Base-by-base conservation (phyloP, 2,329 filamentous ascomycete genomes). In the Leptodontidium sp. region DNA sequence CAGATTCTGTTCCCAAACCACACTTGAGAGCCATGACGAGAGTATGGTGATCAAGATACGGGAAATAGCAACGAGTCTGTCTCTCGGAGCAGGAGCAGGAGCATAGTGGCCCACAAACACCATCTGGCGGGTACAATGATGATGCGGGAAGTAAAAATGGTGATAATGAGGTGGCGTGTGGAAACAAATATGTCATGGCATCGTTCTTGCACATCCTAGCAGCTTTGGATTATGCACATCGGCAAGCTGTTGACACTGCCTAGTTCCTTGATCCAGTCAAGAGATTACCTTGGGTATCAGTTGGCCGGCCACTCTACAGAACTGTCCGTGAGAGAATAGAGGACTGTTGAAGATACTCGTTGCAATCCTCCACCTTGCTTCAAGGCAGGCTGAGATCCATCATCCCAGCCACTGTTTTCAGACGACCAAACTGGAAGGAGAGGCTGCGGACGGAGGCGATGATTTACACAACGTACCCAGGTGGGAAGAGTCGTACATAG, bases 1-100 rank as follows among this genome's bases (percentile, higher is more conserved):
- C 29, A 65, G 59, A 15, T 64, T 63, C 50, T 72, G 52, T 29
- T 72, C 74, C 6, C 62, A 66, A 2, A 64, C 57, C 50, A 70
- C 69, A 4, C 66, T 75, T 11, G 74, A 76, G 67, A 65, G 68
- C 7, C 72, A 76, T 65, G 74, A 74, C 9, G 58, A 64, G 21
- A 72, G 70, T 2, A 73, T 75, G 70, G 70, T 72, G 65, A 63
- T 71, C 15, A 76, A 76, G 62, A 75, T 76, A 40, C 72, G 74
- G 15, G 73, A 76, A 57, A 76, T 76, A 45, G 75, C 74, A 4
- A 68, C 69, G 9, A 74, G 74, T 14, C 67, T 76, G 74, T 14
- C 67, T 76, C 9, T 63, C 75, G 14, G 70, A 74, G 15, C 9
- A 59, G 38, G 43, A 35, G n/a, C 32, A 32, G 32, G 55, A 59